Base-by-base conservation (phyloP, 805 yeast species). In the Kockiozyma suomiensis region DNA sequence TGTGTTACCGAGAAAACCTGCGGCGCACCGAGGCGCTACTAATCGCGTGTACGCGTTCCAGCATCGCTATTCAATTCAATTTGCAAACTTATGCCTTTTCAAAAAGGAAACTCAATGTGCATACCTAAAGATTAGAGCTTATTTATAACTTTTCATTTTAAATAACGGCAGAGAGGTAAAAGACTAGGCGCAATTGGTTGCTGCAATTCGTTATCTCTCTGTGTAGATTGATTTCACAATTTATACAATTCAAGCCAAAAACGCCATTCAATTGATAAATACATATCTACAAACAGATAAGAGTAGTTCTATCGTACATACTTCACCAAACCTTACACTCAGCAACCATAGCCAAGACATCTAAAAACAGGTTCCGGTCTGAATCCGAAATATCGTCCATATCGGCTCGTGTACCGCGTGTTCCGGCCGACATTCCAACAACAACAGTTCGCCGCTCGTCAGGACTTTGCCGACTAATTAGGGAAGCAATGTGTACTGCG, bases 361-460 rank as follows among this genome's bases (percentile, higher is more conserved):
- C 64, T 35, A 62, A 15, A 45, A 62, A 56, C 54, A 43, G 12
- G 15, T 37, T 38, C 8, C 55, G 49, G 21, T n/a, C 30, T 35
- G 41, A 59, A 28, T 48, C 55, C 13, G 56, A 17, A 41, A 43
- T 45, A 28, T 26, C 56, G 32, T 37, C 56, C 23, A n/a, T 48
- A 42, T 19, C 30, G 43, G 28, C 45, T 25, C 28, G 35, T 43
- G n/a, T 50, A 28, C 19, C 28, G 30, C 28, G 35, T 43, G n/a
- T 50, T 21, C 19, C 28, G 30, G 50, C 49, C 28, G 65, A 56
- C 61, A 62, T 37, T 19, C 61, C 58, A 19, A 62, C 52, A 10
- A 62, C 56, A 8, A 62, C 61, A 12, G 53, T 38, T 30, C 66
- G 33, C 42, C 64, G 43, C 54, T 62, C 66, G 26, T 59, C 61